Evolutionary conservation across 768 basidiomycete species (phyloP), one percentile per base, ranked within the genome.

Genomic region (Trametes cinnabarina): DNA sequence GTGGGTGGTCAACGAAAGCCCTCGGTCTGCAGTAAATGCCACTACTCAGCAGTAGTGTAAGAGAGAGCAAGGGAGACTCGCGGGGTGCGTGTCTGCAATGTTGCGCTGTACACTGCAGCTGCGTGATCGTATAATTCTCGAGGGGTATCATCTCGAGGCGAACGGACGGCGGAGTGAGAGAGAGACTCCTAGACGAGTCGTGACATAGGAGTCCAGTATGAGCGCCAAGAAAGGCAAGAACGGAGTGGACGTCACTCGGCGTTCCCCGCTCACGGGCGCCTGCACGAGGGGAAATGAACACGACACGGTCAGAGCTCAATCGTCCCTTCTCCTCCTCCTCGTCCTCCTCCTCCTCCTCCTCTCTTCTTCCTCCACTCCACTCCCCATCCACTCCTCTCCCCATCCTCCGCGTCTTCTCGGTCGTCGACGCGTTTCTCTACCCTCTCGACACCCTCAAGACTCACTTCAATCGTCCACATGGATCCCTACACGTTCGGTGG

Each of bases 401-500:
- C 52, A 12, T 19, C 19, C 40, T 14, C 14, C 28, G 43, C 43
- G 54, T 48, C 46, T 42, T 23, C 46, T 30, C 46, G 10, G 6
- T 10, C 17, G 17, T 14, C 54, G 54, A 55, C 54, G 54, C 54
- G 54, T 54, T 15, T 22, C 14, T 8, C n/a, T 20, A 30, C 54
- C 28, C 39, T 19, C 28, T 30, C 3, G 17, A 40, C 46, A 5
- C 25, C n/a, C 26, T 23, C 17, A 34, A 39, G 23, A 40, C 46
- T 5, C 26, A n/a, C 28, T 4, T 12, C 23, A 47, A 25, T 46
- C 46, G 28, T 44, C 37, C 32, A 57, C n/a, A 74, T 73, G 73
- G 71, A 73, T 47, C 44, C 60, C 8, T 69, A 63, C 52, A 81
- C 77, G 19, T 87, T 90, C 64, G 89, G 85, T 53, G 88, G 88